Evolutionary conservation across 371 early-diverging fungal species (phyloP).

Genomic region (Haplosporangium sp.): DNA sequence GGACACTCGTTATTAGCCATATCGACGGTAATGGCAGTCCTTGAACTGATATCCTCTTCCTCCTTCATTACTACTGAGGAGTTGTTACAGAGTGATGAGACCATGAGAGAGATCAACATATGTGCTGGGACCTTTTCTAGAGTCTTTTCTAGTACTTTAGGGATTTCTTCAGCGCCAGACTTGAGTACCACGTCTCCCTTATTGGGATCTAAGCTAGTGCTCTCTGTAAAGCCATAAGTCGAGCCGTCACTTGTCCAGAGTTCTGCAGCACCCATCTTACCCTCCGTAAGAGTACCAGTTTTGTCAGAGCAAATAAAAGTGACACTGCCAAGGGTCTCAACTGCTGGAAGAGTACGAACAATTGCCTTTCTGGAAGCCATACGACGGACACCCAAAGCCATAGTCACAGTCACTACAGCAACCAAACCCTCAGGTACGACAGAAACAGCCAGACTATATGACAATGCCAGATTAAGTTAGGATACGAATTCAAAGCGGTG

Average conservation of each 20-base stretch:
- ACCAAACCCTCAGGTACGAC: constrained; percentile 96
- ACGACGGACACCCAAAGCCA: constrained; percentile 89
- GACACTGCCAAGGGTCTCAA: constrained; percentile 94
- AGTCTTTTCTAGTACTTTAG: constrained; percentile 41
- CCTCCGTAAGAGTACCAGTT: constrained; percentile 96
- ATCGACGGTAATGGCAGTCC: constrained; percentile 1
- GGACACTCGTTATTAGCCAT: not conserved
- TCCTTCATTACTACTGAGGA: constrained; percentile 61
- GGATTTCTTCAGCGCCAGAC: constrained; percentile 37
- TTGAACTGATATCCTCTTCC: constrained; percentile 10
- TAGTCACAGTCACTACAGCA: constrained; percentile 87
- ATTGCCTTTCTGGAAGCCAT: constrained; percentile 87
- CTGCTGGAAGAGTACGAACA: constrained; percentile 89
- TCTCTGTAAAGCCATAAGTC: constrained; percentile 72
- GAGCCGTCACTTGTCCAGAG: constrained; percentile 78
- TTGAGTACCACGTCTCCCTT: constrained; percentile 68
- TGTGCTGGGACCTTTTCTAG: constrained; percentile 39
- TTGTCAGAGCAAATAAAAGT: constrained; percentile 96
- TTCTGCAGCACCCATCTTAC: constrained; percentile 86
- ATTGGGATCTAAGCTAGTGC: constrained; percentile 75
- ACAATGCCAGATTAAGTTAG: constrained; percentile 58
- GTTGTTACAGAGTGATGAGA: constrained; percentile 75
- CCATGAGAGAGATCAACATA: constrained; percentile 50
- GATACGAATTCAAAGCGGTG: constrained; percentile 9
- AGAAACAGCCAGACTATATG: constrained; percentile 76